These are phyloP conservation scores for Obba rivulosa DNA, from an alignment of 768 basidiomycete genomes.

Conservation along the genomic window DNA sequence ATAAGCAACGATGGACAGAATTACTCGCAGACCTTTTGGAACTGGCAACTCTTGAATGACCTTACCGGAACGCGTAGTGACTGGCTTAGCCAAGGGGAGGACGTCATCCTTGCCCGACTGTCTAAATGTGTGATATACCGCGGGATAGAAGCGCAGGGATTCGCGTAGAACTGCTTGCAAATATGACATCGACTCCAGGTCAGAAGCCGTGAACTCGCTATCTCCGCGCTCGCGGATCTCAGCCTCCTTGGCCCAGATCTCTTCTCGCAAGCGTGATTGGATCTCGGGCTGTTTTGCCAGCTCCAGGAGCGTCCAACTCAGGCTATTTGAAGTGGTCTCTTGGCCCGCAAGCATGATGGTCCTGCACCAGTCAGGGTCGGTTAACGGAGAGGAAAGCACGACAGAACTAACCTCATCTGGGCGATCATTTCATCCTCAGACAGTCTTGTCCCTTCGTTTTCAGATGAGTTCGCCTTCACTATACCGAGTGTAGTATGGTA, in stretches of 20 bases:
- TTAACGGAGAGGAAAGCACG: not conserved
- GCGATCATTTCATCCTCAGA: conserved; percentile 23
- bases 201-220: conserved; percentile 38
- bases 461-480: conserved; percentile 54
- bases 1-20: conserved; percentile 49
- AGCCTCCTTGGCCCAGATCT: conserved; percentile 38
- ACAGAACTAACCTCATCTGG: conserved; percentile 20
- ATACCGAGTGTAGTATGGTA: not conserved
- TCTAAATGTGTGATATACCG: conserved; percentile 48
- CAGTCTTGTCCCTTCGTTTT: conserved; percentile 37
- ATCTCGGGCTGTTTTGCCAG: conserved; percentile 52
- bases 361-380: conserved; percentile 1
- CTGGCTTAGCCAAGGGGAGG: conserved; percentile 52
- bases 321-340: conserved; percentile 55
- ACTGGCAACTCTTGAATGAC: conserved; percentile 39
- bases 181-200: conserved; percentile 48
- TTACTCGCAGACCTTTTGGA: conserved; percentile 45
- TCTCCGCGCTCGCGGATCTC: conserved; percentile 31
- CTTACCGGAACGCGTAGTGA: conserved; percentile 41
- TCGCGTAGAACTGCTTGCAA: conserved; percentile 50
- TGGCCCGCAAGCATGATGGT: conserved; percentile 32
- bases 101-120: conserved; percentile 47
- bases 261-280: conserved; percentile 57
- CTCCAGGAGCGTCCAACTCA: conserved; percentile 60
- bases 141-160: conserved; percentile 49